Evolutionary conservation across 129 eudicot species (phyloP).

Genomic region (Cynara cardunculus): DNA sequence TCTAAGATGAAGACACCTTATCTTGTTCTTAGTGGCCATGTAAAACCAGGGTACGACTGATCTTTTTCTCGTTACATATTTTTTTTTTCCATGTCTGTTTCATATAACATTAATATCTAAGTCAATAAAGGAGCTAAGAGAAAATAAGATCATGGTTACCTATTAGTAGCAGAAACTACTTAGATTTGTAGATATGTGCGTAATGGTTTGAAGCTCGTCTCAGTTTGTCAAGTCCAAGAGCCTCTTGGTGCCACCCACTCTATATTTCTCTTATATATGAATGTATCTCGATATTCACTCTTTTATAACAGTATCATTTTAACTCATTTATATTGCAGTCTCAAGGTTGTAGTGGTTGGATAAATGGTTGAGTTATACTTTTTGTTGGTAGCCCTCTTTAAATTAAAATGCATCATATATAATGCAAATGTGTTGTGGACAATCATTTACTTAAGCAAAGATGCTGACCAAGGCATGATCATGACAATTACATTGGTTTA

Average conservation of each 20-base stretch:
- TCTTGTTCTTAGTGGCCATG: conserved; percentile 91
- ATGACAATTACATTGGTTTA: too few species aligned
- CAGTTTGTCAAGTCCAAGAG: background rate
- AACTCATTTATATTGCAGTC: too few species aligned
- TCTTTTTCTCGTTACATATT: background rate
- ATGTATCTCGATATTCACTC: background rate
- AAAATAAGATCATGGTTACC: background rate
- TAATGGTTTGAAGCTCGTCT: background rate
- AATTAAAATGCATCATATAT: too few species aligned
- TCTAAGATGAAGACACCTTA: conserved; percentile 66
- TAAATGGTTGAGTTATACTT: too few species aligned
- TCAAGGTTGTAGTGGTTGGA: too few species aligned
- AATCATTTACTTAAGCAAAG: too few species aligned
- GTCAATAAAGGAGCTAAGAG: background rate
- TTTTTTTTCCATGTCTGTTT: background rate
- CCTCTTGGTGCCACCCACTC: background rate
- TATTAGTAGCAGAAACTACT: background rate
- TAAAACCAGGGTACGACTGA: conserved; percentile 84
- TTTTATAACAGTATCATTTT: too few species aligned
- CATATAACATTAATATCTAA: background rate
- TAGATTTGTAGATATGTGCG: background rate
- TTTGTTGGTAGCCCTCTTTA: too few species aligned
- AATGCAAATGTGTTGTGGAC: too few species aligned
- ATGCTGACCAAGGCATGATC: too few species aligned
- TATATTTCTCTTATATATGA: background rate